Evolutionary conservation across 805 yeast genomes (phyloP).

Genomic region (Candida bentonensis): DNA sequence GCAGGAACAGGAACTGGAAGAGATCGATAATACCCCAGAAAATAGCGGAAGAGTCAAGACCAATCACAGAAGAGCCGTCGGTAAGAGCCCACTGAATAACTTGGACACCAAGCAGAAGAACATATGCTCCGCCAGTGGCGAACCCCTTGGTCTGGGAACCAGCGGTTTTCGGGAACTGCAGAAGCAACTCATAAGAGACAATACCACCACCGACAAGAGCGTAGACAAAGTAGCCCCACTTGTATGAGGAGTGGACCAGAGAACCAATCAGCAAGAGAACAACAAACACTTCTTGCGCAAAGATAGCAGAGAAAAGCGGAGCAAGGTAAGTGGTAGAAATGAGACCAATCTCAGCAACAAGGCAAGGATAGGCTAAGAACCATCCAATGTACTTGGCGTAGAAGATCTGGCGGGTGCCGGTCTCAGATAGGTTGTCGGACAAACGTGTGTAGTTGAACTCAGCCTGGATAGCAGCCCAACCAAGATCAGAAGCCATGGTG

Average conservation of each 20-base stretch:
- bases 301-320: constrained; percentile 11
- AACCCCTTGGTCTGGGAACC: constrained; percentile 3
- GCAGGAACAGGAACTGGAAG: constrained; percentile 23
- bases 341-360: constrained; percentile 23
- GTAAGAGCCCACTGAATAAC: constrained; percentile 39
- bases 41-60: constrained; percentile 43
- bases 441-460: constrained; percentile 37
- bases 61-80: constrained; percentile 51
- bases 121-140: constrained; percentile 7
- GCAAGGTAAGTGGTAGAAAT: constrained; percentile 16
- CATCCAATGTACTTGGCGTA: constrained; percentile 44
- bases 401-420: constrained; percentile 36
- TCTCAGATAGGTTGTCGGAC: constrained; percentile 13
- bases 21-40: constrained; percentile 48
- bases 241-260: constrained; percentile 40
- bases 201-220: constrained; percentile 30
- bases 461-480: constrained; percentile 33
- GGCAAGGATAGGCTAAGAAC: constrained; percentile 40
- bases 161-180: constrained; percentile 9
- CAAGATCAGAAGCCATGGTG: constrained; percentile 44
- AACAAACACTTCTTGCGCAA: constrained; percentile 34
- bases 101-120: constrained; percentile 33
- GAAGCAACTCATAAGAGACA: constrained; percentile 13
- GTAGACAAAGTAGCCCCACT: constrained; percentile 58
- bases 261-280: constrained; percentile 43